Base-by-base conservation (phyloP, 2,329 filamentous ascomycete species). In the Claviceps sp. region DNA sequence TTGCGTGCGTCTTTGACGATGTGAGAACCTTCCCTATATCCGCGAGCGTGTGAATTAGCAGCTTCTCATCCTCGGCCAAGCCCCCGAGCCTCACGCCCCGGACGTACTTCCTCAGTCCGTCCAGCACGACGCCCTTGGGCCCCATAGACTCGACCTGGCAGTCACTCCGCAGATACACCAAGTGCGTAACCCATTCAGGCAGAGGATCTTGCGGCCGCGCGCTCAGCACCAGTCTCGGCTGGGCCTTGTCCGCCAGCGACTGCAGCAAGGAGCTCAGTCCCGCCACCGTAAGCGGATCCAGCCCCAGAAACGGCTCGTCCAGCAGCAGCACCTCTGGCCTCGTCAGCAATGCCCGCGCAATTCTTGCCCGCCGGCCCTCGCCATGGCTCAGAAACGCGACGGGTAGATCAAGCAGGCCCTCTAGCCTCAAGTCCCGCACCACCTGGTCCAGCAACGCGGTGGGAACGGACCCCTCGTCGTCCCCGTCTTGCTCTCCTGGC, bases 291-390 rank as follows among this genome's bases (percentile, higher is more conserved):
- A 83, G 84, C 14, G 91, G 93, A 66, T 97, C 93, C 16, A 98
- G 73, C 0, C 93, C 91, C 87, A 96, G 95, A 63, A 96, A 96
- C 1, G 93, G 91, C 60, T 95, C 91, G 67, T 98, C 93, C 2
- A 95, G 73, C 50, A 97, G 73, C 55, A 98, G 64, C 11, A 95
- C 76, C 65, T 94, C 86, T 0, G 93, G 93, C 50, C 77, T 77
- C 6, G 75, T 81, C 54, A 97, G 73, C 49, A 98, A 69, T 0
- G 90, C 89, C 60, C 89, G 87, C 2, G 89, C 93, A 58, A 98
- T 95, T 55, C 88, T 81, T 7, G 91, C 87, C 51, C 93, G 75
- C 56, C 91, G 76, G 6, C 87, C 91, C 68, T 98, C 93, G 0
- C 93, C 93, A 66, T 97, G 96, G 64, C 89, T 96, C 51, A 98